Conservation (phyloP, 441 rosid genomes). For the Melastoma candidum region DNA sequence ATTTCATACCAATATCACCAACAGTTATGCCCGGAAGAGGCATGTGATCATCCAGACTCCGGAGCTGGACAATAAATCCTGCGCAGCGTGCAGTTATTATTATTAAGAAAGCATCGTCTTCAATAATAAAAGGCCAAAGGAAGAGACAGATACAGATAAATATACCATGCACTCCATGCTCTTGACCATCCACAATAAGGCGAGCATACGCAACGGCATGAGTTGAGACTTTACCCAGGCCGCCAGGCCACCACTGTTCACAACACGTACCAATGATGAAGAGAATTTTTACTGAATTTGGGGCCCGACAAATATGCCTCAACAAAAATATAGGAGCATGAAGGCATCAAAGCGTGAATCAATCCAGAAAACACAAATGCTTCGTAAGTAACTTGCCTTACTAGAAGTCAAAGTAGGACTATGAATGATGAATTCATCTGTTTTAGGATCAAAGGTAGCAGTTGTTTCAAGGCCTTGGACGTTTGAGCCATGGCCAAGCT, state of each 20-base stretch:
- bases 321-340: too few relatives aligned
- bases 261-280: neutral
- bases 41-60: slow-evolving; percentile 85
- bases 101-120: slow-evolving; percentile 13
- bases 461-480: slow-evolving; percentile 98
- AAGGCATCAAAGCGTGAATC: too few relatives aligned
- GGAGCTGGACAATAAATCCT: slow-evolving; percentile 93
- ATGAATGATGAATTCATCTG: slow-evolving; percentile 70
- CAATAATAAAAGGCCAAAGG: neutral
- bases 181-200: slow-evolving; percentile 57
- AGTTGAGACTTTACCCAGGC: slow-evolving; percentile 78
- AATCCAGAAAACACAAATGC: too few relatives aligned
- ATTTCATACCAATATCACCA: slow-evolving; percentile 90
- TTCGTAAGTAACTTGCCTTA: slow-evolving; percentile 43
- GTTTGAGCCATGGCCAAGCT: slow-evolving; percentile 97
- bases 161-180: slow-evolving; percentile 86
- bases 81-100: slow-evolving; percentile 9
- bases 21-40: slow-evolving; percentile 87
- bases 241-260: slow-evolving; percentile 99
- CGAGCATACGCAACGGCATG: slow-evolving; percentile 93
- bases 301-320: too few relatives aligned
- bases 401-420: slow-evolving; percentile 87
- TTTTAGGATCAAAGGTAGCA: slow-evolving; percentile 81
- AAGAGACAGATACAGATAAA: neutral
- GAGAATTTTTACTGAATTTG: neutral